Evolutionary conservation across 208 protist genomes (phyloP), one percentile per base, ranked within the genome.

Genomic region (Strigomonas galati): DNA sequence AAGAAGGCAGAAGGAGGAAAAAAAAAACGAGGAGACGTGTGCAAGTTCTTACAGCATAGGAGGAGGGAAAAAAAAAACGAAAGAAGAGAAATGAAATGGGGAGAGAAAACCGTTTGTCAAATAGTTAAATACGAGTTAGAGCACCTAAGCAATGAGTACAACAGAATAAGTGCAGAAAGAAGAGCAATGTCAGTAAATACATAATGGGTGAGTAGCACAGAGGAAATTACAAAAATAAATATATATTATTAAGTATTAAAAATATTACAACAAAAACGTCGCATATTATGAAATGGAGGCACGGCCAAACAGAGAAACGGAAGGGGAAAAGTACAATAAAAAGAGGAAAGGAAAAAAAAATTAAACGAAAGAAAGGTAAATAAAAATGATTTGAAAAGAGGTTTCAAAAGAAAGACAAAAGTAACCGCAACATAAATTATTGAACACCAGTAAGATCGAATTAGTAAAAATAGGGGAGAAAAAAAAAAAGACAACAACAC

Each of bases 61-160:
- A 54, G 17, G 19, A 58, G 27, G 24, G 32, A 48, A 46, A 71
- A 52, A 27, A 55, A 65, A 43, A 67, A 43, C 26, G 44, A 46
- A 57, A 46, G 32, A 57, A 56, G 26, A 62, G 17, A 2, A 27
- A 19, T 52, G 55, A 35, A 14, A 69, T 2, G 37, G 53, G 17
- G 43, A 46, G 54, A 62, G 64, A 14, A 54, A 17, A 43, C 27
- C 55, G 23, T 3, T 7, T n/a, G 51, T 57, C 26, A 61, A n/a
- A 64, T 37, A 71, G 19, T 32, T 2, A 64, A 58, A 46, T 12
- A 43, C 2, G 28, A 54, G 10, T 5, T 55, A 19, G 4, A 65
- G 15, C 4, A 2, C 5, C 28, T 30, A 24, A 5, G 30, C 51
- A 54, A 32, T 3, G 10, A 40, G 35, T 40, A 10, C n/a, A 37